phyloP scores from a whole-genome alignment of 2,329 filamentous ascomycete species.

The Exophiala viscosa region DNA sequence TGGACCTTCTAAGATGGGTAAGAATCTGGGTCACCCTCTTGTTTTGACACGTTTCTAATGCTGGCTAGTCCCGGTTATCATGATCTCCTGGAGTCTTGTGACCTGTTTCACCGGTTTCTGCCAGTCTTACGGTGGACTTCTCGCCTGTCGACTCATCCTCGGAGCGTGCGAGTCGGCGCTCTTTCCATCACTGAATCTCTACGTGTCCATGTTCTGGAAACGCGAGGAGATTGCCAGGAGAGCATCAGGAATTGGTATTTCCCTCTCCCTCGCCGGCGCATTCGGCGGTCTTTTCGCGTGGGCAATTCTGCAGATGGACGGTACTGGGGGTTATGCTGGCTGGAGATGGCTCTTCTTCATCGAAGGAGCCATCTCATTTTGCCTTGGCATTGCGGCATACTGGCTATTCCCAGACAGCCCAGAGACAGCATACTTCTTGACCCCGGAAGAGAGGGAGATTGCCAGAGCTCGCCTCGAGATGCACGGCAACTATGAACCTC shows the following conservation, averaged over 20 bases:
- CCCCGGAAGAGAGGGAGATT: not conserved
- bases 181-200: not conserved
- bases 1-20: not conserved
- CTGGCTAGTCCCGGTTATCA: too few relatives aligned
- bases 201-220: not conserved
- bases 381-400: not conserved
- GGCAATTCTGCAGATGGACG: constrained; percentile 2
- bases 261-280: constrained; percentile 35
- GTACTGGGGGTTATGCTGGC: not conserved
- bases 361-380: constrained; percentile 24
- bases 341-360: constrained; percentile 33
- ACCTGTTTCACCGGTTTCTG: constrained; percentile 50
- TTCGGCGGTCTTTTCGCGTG: constrained; percentile 41
- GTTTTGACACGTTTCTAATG: too few relatives aligned
- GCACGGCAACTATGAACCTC: too few relatives aligned
- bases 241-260: constrained; percentile 29
- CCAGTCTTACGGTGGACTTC: constrained; percentile 46
- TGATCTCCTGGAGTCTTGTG: constrained; percentile 35
- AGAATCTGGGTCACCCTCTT: too few relatives aligned
- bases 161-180: constrained; percentile 43
- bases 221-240: constrained; percentile 11
- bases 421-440: constrained; percentile 4
- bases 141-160: constrained; percentile 47
- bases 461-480: too few relatives aligned
- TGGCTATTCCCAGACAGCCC: not conserved